A percentile compares a stretch with the other conserved stretches of the same genome.
These are phyloP conservation scores for Turnera subulata DNA, from an alignment of 345 rosid genomes.

Conservation along the genomic window DNA sequence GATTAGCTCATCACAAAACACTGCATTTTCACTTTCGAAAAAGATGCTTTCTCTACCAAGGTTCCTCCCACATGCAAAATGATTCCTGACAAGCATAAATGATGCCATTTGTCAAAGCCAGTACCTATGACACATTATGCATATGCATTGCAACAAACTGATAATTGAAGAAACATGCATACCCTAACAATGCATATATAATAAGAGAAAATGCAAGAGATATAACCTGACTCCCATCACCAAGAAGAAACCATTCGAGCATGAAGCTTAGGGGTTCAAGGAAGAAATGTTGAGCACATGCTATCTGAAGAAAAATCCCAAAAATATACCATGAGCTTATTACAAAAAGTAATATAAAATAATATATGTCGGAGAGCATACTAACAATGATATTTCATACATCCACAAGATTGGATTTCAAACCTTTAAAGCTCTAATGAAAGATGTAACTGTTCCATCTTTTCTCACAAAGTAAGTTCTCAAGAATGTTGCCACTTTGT, in stretches of 20 bases:
- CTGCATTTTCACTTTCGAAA: too few relatives aligned
- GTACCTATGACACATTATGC: too few relatives aligned
- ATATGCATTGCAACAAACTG: too few relatives aligned
- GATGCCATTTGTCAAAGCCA: too few relatives aligned
- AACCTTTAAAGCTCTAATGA: conserved; percentile 87
- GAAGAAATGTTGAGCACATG: conserved; percentile 81
- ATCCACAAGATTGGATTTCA: conserved; percentile 1
- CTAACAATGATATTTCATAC: neutral
- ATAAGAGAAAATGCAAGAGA: conserved; percentile 6
- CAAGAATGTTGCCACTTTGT: conserved; percentile 66
- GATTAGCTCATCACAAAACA: too few relatives aligned
- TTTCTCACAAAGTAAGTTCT: conserved; percentile 71
- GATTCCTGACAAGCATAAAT: too few relatives aligned
- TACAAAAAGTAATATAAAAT: neutral
- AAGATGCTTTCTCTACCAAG: too few relatives aligned
- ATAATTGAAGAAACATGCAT: neutral
- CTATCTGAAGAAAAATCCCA: conserved; percentile 53
- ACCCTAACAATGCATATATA: neutral
- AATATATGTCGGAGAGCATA: conserved; percentile 7
- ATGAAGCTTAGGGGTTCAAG: conserved; percentile 65
- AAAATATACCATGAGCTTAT: conserved; percentile 15
- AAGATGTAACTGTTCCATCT: conserved; percentile 88
- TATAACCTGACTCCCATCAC: conserved; percentile 48
- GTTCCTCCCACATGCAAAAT: too few relatives aligned
- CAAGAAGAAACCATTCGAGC: conserved; percentile 44